phyloP scores from a whole-genome alignment of 1,284 basidiomycete species.

The Sanghuangporus sanghuang region DNA sequence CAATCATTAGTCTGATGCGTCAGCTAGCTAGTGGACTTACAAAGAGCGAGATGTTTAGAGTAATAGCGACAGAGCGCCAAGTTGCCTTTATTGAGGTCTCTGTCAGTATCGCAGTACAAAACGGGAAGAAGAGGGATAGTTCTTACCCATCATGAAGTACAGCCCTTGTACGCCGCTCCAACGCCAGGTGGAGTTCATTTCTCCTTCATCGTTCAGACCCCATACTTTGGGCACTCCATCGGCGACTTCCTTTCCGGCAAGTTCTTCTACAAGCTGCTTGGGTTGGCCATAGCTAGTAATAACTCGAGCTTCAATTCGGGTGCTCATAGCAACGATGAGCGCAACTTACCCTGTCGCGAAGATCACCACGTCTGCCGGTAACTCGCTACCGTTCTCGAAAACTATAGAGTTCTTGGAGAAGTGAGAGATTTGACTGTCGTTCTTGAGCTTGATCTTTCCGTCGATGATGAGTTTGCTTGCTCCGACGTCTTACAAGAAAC shows the following conservation, averaged over 20 bases:
- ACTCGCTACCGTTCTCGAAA: conserved; percentile 60
- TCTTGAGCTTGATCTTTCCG: conserved; percentile 72
- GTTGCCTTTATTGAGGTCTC: conserved; percentile 26
- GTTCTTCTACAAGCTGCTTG: conserved; percentile 33
- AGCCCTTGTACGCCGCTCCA: conserved; percentile 45
- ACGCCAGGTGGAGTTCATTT: conserved; percentile 46
- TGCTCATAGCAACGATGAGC: conserved; percentile 18
- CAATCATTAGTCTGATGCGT: background rate
- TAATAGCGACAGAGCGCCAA: conserved; percentile 50
- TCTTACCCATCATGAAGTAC: conserved; percentile 54
- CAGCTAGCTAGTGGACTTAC: background rate
- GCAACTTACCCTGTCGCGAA: conserved; percentile 51
- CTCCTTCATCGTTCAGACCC: conserved; percentile 54
- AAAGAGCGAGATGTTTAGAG: conserved; percentile 47
- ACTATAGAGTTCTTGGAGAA: conserved; percentile 53
- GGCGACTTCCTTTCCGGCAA: conserved; percentile 46
- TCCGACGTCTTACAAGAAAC: conserved; percentile 43
- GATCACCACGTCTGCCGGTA: conserved; percentile 64
- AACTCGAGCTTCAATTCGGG: conserved; percentile 15
- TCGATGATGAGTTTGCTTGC: conserved; percentile 61
- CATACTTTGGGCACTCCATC: conserved; percentile 45
- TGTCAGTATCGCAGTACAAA: conserved; percentile 3
- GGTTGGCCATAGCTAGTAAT: conserved; percentile 35
- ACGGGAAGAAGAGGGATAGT: background rate
- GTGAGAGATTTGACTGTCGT: conserved; percentile 47